Evolutionary conservation across 169 alveolate genomes (phyloP).

Genomic region (Theileria luwenshuni): DNA sequence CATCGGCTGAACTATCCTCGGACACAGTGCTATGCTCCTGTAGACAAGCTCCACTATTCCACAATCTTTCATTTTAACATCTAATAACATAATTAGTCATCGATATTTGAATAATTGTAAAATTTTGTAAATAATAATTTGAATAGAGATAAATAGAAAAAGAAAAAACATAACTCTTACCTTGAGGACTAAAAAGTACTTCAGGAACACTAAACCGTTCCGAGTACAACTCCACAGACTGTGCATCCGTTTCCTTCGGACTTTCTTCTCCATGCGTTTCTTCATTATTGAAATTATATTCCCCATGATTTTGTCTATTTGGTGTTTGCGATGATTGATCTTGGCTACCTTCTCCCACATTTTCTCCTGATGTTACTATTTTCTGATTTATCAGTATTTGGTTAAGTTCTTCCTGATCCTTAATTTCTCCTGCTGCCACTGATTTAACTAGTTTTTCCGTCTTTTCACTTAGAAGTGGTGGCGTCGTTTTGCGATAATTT

Average conservation of each 20-base stretch:
- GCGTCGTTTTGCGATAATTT: slow-evolving; percentile 35
- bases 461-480: slow-evolving; percentile 47
- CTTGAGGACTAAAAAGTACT: slow-evolving; percentile 59
- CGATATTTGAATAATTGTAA: no score
- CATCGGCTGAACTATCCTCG: slow-evolving; percentile 39
- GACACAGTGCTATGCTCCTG: slow-evolving; percentile 48
- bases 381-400: background rate
- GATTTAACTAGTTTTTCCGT: slow-evolving; percentile 15
- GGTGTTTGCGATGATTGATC: background rate
- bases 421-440: slow-evolving; percentile 25
- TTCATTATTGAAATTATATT: background rate
- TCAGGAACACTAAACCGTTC: slow-evolving; percentile 65
- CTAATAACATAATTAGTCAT: no score
- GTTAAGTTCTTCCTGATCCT: slow-evolving; percentile 4
- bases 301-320: background rate
- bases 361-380: no score
- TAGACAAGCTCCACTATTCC: slow-evolving; percentile 65
- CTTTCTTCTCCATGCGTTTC: background rate
- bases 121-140: no score
- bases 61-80: slow-evolving; percentile 53
- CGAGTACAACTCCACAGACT: slow-evolving; percentile 28
- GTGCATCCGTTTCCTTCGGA: slow-evolving; percentile 19
- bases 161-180: background rate
- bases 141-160: no score
- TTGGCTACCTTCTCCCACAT: background rate